A percentile compares a stretch with the other conserved stretches of the same genome.
These are phyloP conservation scores for Amanita muscaria DNA, from an alignment of 768 basidiomycete species.

Conservation along the genomic window DNA sequence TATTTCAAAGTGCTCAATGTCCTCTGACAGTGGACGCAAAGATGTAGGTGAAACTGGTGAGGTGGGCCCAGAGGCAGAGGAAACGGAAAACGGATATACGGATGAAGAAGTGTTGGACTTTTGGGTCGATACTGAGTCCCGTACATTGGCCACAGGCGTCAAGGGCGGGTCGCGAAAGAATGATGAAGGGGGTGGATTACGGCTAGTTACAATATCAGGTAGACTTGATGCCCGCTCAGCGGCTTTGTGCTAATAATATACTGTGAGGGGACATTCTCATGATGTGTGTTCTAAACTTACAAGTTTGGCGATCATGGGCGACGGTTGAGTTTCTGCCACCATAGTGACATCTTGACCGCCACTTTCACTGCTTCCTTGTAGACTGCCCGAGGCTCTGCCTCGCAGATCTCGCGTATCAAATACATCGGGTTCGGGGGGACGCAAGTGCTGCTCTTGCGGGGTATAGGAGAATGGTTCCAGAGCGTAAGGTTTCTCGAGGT, in stretches of 20 bases:
- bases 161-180: constrained; percentile 41
- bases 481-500: constrained; percentile 19
- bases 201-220: constrained; percentile 25
- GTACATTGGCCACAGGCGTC: constrained; percentile 32
- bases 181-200: constrained; percentile 33
- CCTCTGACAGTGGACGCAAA: constrained; percentile 47
- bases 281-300: constrained; percentile 22
- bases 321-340: constrained; percentile 21
- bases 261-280: not conserved
- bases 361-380: constrained; percentile 14
- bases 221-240: constrained; percentile 22
- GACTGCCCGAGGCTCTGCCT: constrained; percentile 19
- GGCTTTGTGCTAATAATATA: constrained; percentile 24
- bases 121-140: constrained; percentile 55
- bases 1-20: constrained; percentile 32
- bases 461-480: constrained; percentile 16
- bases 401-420: constrained; percentile 14
- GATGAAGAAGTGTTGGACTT: constrained; percentile 67
- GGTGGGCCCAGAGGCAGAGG: constrained; percentile 52
- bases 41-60: constrained; percentile 56
- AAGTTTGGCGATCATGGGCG: constrained; percentile 21
- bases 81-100: constrained; percentile 67
- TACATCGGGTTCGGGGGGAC: constrained; percentile 1
- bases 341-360: constrained; percentile 22
- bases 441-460: constrained; percentile 12